phyloP scores from a whole-genome alignment of 768 basidiomycete species.

The Cyclocybe cylindracea region DNA sequence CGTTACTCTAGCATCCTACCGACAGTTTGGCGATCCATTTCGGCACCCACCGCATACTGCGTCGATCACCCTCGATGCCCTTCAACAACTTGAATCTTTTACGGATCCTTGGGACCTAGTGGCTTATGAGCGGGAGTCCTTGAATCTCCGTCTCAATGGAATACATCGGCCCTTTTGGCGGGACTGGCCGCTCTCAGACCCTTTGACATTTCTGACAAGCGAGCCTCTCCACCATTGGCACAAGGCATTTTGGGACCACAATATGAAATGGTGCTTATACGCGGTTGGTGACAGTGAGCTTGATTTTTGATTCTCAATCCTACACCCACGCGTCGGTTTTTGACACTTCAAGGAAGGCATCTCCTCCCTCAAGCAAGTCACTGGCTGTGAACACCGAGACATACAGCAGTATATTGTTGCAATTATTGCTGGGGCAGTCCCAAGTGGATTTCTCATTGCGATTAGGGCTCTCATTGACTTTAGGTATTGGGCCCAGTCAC shows the following conservation, averaged over 20 bases:
- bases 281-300: slow-evolving; percentile 30
- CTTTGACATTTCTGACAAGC: too few relatives aligned
- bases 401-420: slow-evolving; percentile 35
- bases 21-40: slow-evolving; percentile 30
- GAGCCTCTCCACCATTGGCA: too few relatives aligned
- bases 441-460: slow-evolving; percentile 28
- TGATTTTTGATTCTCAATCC: slow-evolving; percentile 34
- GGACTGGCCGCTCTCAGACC: slow-evolving; percentile 41
- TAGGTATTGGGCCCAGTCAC: slow-evolving; percentile 33
- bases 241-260: too few relatives aligned
- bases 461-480: slow-evolving; percentile 39
- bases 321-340: slow-evolving; percentile 35
- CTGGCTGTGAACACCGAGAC: slow-evolving; percentile 38
- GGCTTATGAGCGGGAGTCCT: slow-evolving; percentile 22
- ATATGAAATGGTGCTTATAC: slow-evolving; percentile 36
- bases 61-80: slow-evolving; percentile 15
- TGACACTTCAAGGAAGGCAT: slow-evolving; percentile 41
- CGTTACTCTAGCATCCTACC: slow-evolving; percentile 27
- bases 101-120: slow-evolving; percentile 24
- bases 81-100: slow-evolving; percentile 15
- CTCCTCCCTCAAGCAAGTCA: slow-evolving; percentile 40
- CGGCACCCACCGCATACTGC: slow-evolving; percentile 23
- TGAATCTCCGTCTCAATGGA: slow-evolving; percentile 25
- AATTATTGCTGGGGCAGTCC: slow-evolving; percentile 32
- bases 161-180: slow-evolving; percentile 38